Evolutionary conservation across 495 filamentous ascomycete species (phyloP).

Genomic region (Aspergillus wentii): DNA sequence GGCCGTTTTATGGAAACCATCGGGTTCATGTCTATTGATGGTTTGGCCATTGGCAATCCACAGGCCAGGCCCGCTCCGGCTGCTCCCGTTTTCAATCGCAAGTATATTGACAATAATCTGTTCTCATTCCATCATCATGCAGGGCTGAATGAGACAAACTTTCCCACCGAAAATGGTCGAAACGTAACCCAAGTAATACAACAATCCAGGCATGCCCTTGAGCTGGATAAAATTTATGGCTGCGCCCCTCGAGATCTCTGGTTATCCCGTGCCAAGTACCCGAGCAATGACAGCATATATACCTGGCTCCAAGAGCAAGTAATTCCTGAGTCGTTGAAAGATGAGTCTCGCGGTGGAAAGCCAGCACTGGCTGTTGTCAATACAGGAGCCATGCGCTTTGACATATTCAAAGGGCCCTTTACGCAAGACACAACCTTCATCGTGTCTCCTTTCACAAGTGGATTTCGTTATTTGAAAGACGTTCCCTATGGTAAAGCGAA

Average conservation of each 20-base stretch:
- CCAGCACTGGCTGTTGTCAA: conserved; percentile 74
- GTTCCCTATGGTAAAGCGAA: conserved; percentile 72
- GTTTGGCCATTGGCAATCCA: conserved; percentile 44
- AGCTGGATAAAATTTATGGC: conserved; percentile 70
- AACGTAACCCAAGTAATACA: conserved; percentile 71
- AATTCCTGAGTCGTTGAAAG: conserved; percentile 56
- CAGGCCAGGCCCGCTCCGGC: conserved; percentile 26
- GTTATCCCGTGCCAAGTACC: conserved; percentile 72
- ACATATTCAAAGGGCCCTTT: conserved; percentile 88
- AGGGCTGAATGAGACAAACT: conserved; percentile 60
- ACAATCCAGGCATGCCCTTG: conserved; percentile 59
- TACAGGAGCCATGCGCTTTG: conserved; percentile 87
- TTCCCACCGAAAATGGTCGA: conserved; percentile 71
- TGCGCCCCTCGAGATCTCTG: conserved; percentile 80
- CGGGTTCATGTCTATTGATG: conserved; percentile 86
- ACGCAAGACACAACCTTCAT: conserved; percentile 81
- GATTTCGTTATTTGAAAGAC: conserved; percentile 71
- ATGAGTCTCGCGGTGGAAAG: conserved; percentile 39
- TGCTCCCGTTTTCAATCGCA: conserved; percentile 59
- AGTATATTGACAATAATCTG: conserved; percentile 95
- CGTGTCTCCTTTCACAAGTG: conserved; percentile 83
- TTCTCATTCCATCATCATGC: conserved; percentile 81
- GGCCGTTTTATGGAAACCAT: conserved; percentile 99
- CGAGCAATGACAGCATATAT: conserved; percentile 66
- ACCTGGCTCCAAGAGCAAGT: conserved; percentile 73